Evolutionary conservation across 2,329 filamentous ascomycete genomes (phyloP), one percentile per base, ranked within the genome.

Genomic region (Monilinia laxa): DNA sequence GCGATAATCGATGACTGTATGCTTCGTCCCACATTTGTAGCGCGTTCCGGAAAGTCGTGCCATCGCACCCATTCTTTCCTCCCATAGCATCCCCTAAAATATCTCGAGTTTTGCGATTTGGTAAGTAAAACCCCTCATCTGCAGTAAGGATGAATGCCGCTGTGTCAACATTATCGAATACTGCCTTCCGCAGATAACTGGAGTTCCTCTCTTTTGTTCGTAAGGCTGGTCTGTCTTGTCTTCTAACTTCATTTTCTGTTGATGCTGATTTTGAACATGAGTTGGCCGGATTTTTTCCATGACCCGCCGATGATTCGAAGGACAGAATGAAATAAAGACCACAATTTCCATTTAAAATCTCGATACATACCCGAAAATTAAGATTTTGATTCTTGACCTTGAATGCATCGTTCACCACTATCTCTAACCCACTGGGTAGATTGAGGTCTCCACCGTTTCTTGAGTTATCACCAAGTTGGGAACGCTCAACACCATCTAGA

Each of bases 1-100:
- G n/a, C 2, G 62, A 23, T 20, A 73, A 45, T 53, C 35, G 38
- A 31, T 55, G 68, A 23, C 49, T 58, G 42, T 68, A 72, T 35
- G 55, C 53, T 23, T 69, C 69, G 42, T 73, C 69, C 71, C 70
- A 73, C 3, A 73, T 57, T 28, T 71, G 64, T 16, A 72, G 52
- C 9, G 40, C 23, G 2, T 40, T 45, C 54, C 68, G 62, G 1
- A 72, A 40, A 20, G 35, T 18, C 2, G 54, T 7, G n/a, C 67
- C 70, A 60, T 69, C 62, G 20, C 65, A 69, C 4, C 69, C 70
- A 47, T 65, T 52, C 6, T 57, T 45, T 20, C 65, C 68, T 9
- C 71, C 71, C 68, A 73, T 68, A 2, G 68, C 45, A 52, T 72
- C 57, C 18, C 70, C 70, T 9, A 72, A 20, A 20, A 69, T 16